Conservation (phyloP, 805 yeast genomes). For the Lachancea meyersii region DNA sequence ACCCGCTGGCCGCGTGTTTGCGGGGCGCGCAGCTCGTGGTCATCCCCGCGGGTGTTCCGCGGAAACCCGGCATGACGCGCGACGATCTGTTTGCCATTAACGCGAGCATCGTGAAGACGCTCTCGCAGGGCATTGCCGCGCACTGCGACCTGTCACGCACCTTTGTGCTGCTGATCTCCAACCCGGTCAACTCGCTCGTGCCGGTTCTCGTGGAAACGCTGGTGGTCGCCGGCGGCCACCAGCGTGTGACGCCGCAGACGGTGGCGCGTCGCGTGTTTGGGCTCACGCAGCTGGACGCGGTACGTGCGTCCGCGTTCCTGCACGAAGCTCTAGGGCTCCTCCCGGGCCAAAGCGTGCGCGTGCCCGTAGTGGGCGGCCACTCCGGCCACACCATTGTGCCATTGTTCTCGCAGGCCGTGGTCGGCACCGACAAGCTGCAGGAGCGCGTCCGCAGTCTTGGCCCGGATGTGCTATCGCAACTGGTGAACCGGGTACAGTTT, state of each 20-base stretch:
- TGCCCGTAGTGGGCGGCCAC: conserved; percentile 90
- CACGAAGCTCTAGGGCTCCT: conserved; percentile 45
- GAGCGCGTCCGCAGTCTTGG: conserved; percentile 2
- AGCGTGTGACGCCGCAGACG: background rate
- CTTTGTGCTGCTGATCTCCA: conserved; percentile 74
- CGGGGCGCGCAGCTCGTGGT: conserved; percentile 23
- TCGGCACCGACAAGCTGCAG: background rate
- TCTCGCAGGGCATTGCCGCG: conserved; percentile 70
- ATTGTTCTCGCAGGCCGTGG: conserved; percentile 45
- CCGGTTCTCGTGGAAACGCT: conserved; percentile 82
- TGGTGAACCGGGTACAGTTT: conserved; percentile 85
- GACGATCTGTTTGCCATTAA: conserved; percentile 82
- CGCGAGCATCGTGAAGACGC: conserved; percentile 68
- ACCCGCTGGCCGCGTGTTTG: conserved; percentile 11
- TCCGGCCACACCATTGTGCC: conserved; percentile 95
- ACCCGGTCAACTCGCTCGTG: conserved; percentile 91
- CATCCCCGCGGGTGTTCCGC: conserved; percentile 83
- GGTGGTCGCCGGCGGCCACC: conserved; percentile 24
- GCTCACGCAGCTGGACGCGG: conserved; percentile 82
- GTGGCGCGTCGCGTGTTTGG: conserved; percentile 64
- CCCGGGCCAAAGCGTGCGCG: conserved; percentile 43
- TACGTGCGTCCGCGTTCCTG: conserved; percentile 72
- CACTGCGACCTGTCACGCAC: conserved; percentile 58
- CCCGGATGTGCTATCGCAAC: conserved; percentile 16
- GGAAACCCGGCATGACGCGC: conserved; percentile 93